Conservation (phyloP, 768 basidiomycete species). For the Plicaturopsis crispa region DNA sequence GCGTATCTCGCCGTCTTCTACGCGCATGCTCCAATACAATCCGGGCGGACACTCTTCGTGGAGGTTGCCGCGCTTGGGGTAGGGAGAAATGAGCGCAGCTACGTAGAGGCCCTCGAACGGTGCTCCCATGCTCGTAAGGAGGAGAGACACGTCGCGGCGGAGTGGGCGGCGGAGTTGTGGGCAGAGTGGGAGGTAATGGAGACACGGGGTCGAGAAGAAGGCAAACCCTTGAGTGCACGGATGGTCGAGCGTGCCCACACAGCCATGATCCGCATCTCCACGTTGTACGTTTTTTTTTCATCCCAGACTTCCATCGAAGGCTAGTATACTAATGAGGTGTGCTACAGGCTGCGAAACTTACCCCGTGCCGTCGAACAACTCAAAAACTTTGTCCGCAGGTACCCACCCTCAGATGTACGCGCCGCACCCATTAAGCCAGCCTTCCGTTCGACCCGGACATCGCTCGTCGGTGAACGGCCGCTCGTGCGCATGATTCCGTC, state of each 20-base stretch:
- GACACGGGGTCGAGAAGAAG: conserved; percentile 21
- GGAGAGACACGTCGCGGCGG: conserved; percentile 40
- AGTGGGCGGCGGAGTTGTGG: conserved; percentile 63
- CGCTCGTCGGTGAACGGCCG: conserved; percentile 48
- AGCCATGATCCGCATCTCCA: conserved; percentile 57
- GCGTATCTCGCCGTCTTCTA: conserved; percentile 79
- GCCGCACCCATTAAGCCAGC: conserved; percentile 32
- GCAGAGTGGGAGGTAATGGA: conserved; percentile 50
- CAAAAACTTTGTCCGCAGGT: conserved; percentile 52
- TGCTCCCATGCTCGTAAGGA: conserved; percentile 34
- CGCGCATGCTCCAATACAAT: conserved; percentile 42
- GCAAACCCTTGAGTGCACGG: conserved; percentile 30
- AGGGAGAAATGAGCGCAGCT: conserved; percentile 43
- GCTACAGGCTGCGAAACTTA: conserved; percentile 36
- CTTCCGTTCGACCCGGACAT: conserved; percentile 52
- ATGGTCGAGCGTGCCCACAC: conserved; percentile 62
- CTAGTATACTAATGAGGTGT: conserved; percentile 6
- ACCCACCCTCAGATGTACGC: conserved; percentile 51
- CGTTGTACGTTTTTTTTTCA: conserved; percentile 33
- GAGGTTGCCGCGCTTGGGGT: conserved; percentile 32
- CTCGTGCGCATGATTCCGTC: conserved; percentile 63
- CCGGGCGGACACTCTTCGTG: conserved; percentile 41
- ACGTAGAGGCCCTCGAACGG: conserved; percentile 61
- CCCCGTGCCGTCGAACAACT: conserved; percentile 50
- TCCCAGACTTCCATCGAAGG: conserved; percentile 1